phyloP scores from a whole-genome alignment of 192 early-diverging fungal species.

The Backusella mclennaniae region DNA sequence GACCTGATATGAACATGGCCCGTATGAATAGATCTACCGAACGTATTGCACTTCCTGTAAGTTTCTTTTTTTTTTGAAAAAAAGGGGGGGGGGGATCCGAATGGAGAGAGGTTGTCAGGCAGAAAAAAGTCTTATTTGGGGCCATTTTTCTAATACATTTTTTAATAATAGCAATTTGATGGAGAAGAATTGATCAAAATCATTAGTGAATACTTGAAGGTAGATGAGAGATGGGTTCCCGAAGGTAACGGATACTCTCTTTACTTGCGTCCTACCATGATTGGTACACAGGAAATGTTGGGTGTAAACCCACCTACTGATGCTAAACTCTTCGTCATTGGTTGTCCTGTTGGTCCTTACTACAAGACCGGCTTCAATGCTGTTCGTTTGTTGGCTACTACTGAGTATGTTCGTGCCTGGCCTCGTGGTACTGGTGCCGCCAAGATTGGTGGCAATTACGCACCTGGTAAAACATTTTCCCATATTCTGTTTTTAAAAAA shows the following conservation, averaged over 20 bases:
- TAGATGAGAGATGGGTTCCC: constrained; percentile 89
- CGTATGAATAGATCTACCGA: constrained; percentile 76
- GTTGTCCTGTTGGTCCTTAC: constrained; percentile 93
- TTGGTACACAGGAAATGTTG: constrained; percentile 81
- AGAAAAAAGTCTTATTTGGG: not conserved
- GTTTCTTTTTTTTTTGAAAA: constrained; percentile 7
- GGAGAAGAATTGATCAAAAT: constrained; percentile 73
- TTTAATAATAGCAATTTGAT: constrained; percentile 57
- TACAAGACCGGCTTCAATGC: constrained; percentile 93
- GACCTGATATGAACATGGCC: constrained; percentile 98
- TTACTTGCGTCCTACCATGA: constrained; percentile 91
- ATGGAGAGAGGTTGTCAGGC: not conserved
- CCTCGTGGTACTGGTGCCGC: constrained; percentile 92
- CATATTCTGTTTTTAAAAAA: too few species aligned
- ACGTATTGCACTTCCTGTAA: constrained; percentile 81
- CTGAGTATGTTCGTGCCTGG: constrained; percentile 89
- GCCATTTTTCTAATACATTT: not conserved
- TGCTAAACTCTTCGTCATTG: constrained; percentile 85
- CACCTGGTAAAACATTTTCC: constrained; percentile 61
- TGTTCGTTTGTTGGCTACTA: constrained; percentile 81
- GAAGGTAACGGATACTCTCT: constrained; percentile 88
- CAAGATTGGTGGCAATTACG: constrained; percentile 91
- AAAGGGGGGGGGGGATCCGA: not conserved
- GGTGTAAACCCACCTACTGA: constrained; percentile 83
- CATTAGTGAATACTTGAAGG: constrained; percentile 80